These are phyloP conservation scores for Triglochin maritima DNA, from an alignment of 106 monocot genomes.

Conservation along the genomic window DNA sequence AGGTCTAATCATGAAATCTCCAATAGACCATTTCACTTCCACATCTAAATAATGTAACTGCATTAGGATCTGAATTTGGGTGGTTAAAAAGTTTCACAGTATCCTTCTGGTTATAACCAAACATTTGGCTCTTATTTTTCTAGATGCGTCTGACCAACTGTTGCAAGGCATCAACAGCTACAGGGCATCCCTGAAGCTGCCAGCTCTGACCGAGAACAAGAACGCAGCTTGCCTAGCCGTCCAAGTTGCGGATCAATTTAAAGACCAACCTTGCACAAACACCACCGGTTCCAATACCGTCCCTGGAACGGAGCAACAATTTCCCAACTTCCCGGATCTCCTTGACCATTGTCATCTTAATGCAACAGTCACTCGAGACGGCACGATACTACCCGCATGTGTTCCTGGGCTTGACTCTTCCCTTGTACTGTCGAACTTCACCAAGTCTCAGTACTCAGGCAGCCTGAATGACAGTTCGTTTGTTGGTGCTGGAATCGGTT, in stretches of 20 bases:
- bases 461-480: constrained; percentile 43
- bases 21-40: no score
- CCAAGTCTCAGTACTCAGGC: constrained; percentile 61
- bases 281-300: constrained; percentile 65
- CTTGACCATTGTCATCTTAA: constrained; percentile 60
- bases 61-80: no score
- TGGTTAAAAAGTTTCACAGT: no score
- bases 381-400: constrained; percentile 61
- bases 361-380: constrained; percentile 57
- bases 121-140: background rate
- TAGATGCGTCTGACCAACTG: constrained; percentile 50
- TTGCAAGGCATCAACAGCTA: constrained; percentile 74
- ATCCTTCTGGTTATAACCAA: no score
- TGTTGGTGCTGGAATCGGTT: constrained; percentile 53
- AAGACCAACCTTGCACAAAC: constrained; percentile 66
- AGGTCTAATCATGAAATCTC: no score
- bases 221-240: constrained; percentile 76
- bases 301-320: constrained; percentile 63
- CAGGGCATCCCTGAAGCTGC: constrained; percentile 63
- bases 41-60: no score
- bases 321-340: constrained; percentile 51
- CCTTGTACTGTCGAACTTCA: constrained; percentile 67
- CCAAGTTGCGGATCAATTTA: constrained; percentile 54
- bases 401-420: constrained; percentile 39
- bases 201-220: constrained; percentile 43